Percentiles rank a stretch among this genome's conserved stretches.
Evolutionary conservation across 768 basidiomycete genomes (phyloP).

Genomic region (Gloeostereum incarnatum): DNA sequence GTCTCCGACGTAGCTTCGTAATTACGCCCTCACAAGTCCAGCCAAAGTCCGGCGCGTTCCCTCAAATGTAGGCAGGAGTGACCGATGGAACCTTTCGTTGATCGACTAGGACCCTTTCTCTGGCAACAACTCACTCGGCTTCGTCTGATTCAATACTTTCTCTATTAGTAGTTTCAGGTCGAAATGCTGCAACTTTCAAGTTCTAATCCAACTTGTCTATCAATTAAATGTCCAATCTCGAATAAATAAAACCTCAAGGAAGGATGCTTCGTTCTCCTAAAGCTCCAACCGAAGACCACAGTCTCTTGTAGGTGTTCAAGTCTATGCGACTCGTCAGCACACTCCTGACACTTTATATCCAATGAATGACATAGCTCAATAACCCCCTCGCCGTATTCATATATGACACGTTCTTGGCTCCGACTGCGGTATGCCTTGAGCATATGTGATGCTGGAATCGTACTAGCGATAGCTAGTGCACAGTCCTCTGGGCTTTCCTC

Average conservation of each 20-base stretch:
- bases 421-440: background rate
- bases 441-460: background rate
- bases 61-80: too few species aligned
- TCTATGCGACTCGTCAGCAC: background rate
- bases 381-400: background rate
- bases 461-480: background rate
- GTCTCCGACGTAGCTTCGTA: too few species aligned
- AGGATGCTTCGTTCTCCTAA: background rate
- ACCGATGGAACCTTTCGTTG: too few species aligned
- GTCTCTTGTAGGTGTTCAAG: background rate
- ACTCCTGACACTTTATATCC: too few species aligned
- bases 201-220: too few species aligned
- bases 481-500: background rate
- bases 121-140: too few species aligned
- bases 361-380: background rate
- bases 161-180: too few species aligned
- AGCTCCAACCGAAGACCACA: background rate
- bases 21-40: too few species aligned
- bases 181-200: too few species aligned
- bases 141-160: too few species aligned
- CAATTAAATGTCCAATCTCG: background rate
- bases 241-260: background rate
- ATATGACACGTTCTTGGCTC: background rate
- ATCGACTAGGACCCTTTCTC: too few species aligned
- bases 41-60: too few species aligned